Base-by-base conservation (phyloP, 2,329 filamentous ascomycete genomes). In the Leptosphaerulina australis region DNA sequence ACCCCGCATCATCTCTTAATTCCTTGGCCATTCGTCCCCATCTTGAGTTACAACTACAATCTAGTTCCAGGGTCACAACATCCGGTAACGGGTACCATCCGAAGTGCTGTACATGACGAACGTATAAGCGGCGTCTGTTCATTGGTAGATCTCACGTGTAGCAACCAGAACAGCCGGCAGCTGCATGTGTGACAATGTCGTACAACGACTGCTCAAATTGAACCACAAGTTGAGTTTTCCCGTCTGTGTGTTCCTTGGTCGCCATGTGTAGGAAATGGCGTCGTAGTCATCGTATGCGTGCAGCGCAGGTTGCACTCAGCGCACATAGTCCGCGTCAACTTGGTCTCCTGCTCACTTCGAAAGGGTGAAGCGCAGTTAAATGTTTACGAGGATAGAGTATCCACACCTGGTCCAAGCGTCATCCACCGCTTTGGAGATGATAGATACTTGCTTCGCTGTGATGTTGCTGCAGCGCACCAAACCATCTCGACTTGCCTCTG, bases 141-240 rank as follows among this genome's bases (percentile, higher is more conserved):
- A 44, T 50, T 50, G 40, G 48, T 30, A 35, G 30, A 50, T 45
- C 41, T 50, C 21, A 36, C 30, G 18, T 50, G 48, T 40, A 44
- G 40, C 24, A 36, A 38, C 34, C 34, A 50, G 17, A 24, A 10
- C 47, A 48, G 30, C 44, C 44, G 30, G 37, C 38, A 14, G 9
- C 35, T 36, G 40, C 40, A 50, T 35, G 15, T 45, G 41, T 35
- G 9, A 44, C 30, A 12, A 38, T 24, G 29, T 35, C 40, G 34
- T 40, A 22, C 34, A 35, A 28, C 44, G 22, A 35, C 29, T 33
- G 14, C 39, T 29, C 24, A 26, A 12, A 30, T 18, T 12, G 4
- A 35, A 12, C 15, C 6, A 15, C 18, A 24, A 22, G 11, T 31
- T 35, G 8, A 44, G 24, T 40, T 4, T 7, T 14, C 11, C 22